A percentile compares a stretch with the other conserved stretches of the same genome.
These are phyloP conservation scores for Vitis riparia DNA, from an alignment of 164 flowering plant genomes.

Conservation along the genomic window DNA sequence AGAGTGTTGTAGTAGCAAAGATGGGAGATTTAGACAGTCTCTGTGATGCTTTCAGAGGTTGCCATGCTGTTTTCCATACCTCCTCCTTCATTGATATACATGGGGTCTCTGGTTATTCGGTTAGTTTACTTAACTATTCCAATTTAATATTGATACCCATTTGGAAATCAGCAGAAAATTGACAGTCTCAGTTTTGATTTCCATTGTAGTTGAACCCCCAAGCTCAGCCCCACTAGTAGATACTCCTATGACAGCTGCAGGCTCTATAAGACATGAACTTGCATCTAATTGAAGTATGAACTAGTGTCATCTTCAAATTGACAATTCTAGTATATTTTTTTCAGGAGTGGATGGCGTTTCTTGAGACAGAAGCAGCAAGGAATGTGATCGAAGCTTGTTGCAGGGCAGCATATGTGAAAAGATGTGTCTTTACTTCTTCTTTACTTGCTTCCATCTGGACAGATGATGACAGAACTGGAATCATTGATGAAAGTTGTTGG, in stretches of 20 bases:
- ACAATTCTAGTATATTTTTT: background rate
- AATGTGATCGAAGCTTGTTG: conserved; percentile 47
- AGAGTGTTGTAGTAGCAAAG: conserved; percentile 34
- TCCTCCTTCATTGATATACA: conserved; percentile 45
- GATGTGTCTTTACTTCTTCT: conserved; percentile 49
- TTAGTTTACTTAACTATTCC: conserved; percentile 10
- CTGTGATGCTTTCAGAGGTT: conserved; percentile 38
- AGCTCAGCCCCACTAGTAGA: too few relatives aligned
- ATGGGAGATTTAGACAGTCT: conserved; percentile 34
- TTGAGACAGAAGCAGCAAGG: conserved; percentile 38
- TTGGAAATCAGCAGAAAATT: background rate
- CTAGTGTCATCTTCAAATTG: too few relatives aligned
- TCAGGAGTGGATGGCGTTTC: conserved; percentile 43
- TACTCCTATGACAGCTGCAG: too few relatives aligned
- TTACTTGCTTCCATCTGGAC: conserved; percentile 39
- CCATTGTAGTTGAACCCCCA: too few relatives aligned
- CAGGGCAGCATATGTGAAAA: conserved; percentile 31
- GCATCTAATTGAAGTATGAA: too few relatives aligned
- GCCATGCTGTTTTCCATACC: conserved; percentile 45
- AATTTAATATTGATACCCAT: background rate
- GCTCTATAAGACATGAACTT: too few relatives aligned
- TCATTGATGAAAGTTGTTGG: conserved; percentile 37
- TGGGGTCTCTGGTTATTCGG: conserved; percentile 50
- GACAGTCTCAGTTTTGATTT: background rate
- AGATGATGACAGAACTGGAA: background rate